These are phyloP conservation scores for Auricularia cornea DNA, from an alignment of 768 basidiomycete genomes.

Conservation along the genomic window DNA sequence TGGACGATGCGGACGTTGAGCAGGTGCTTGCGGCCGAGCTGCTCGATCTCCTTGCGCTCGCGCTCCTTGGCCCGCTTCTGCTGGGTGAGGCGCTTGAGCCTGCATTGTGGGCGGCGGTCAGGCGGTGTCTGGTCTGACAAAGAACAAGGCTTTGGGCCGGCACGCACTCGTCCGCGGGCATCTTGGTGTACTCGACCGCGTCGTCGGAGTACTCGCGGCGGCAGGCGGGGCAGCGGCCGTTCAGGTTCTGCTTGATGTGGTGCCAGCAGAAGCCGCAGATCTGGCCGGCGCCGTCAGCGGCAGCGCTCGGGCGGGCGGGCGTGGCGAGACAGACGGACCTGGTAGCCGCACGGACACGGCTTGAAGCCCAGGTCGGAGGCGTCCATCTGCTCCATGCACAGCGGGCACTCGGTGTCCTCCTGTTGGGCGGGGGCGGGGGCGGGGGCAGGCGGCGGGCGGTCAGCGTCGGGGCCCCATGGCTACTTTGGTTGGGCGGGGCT, in stretches of 20 bases:
- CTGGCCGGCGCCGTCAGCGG: conserved; percentile 31
- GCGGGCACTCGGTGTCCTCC: conserved; percentile 97
- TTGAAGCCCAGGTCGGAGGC: conserved; percentile 98
- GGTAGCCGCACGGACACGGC: conserved; percentile 97
- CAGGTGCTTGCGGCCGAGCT: conserved; percentile 73
- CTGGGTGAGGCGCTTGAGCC: conserved; percentile 89
- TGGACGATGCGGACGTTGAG: conserved; percentile 96
- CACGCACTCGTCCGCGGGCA: conserved; percentile 90
- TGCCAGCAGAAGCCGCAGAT: conserved; percentile 99
- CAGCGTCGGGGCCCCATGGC: too few species aligned
- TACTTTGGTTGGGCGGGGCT: conserved; percentile 19
- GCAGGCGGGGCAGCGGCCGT: conserved; percentile 95
- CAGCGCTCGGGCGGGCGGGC: not conserved
- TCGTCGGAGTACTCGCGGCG: conserved; percentile 89
- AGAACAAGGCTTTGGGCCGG: not conserved
- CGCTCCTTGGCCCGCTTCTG: conserved; percentile 93
- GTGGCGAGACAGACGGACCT: conserved; percentile 41
- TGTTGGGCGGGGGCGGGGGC: conserved; percentile 27
- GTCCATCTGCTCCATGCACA: conserved; percentile 99
- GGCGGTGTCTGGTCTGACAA: too few species aligned
- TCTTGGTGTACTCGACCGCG: conserved; percentile 88
- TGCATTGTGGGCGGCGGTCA: conserved; percentile 24
- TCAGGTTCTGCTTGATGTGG: conserved; percentile 93
- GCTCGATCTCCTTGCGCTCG: conserved; percentile 90
- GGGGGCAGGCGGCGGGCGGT: conserved; percentile 9